Conservation (phyloP, 805 yeast genomes). For the Candida endomychidarum region DNA sequence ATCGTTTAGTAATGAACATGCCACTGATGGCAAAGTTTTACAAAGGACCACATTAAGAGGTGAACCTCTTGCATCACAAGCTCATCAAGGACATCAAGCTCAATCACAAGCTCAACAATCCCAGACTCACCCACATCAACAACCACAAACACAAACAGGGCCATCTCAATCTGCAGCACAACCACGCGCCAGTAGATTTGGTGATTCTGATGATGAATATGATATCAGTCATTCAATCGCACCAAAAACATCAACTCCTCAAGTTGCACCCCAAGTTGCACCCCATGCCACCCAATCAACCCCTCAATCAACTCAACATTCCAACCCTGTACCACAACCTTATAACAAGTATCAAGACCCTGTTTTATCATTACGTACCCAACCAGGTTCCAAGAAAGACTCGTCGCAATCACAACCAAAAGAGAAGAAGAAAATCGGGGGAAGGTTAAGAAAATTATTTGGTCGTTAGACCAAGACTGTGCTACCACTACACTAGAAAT, state of each 20-base stretch:
- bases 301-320: no score
- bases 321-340: slow-evolving; percentile 2
- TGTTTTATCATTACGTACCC: slow-evolving; percentile 8
- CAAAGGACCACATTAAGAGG: slow-evolving; percentile 15
- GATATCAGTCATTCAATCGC: neutral
- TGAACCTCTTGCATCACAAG: no score
- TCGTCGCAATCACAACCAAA: slow-evolving; percentile 14
- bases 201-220: slow-evolving; percentile 63
- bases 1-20: slow-evolving; percentile 14
- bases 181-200: slow-evolving; percentile 45
- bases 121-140: slow-evolving; percentile 3
- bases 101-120: slow-evolving; percentile 5
- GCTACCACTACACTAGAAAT: no score
- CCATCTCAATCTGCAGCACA: neutral
- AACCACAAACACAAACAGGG: slow-evolving; percentile 6
- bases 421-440: slow-evolving; percentile 38
- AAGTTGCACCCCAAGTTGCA: neutral
- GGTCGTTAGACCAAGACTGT: slow-evolving; percentile 23
- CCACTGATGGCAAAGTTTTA: slow-evolving; percentile 7
- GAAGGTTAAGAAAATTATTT: slow-evolving; percentile 39
- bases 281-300: neutral
- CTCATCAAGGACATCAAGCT: neutral
- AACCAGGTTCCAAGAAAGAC: slow-evolving; percentile 6
- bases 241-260: neutral
- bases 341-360: slow-evolving; percentile 6